These are phyloP conservation scores for Colletotrichum melonis DNA, from an alignment of 2,329 filamentous ascomycete species.

Conservation along the genomic window DNA sequence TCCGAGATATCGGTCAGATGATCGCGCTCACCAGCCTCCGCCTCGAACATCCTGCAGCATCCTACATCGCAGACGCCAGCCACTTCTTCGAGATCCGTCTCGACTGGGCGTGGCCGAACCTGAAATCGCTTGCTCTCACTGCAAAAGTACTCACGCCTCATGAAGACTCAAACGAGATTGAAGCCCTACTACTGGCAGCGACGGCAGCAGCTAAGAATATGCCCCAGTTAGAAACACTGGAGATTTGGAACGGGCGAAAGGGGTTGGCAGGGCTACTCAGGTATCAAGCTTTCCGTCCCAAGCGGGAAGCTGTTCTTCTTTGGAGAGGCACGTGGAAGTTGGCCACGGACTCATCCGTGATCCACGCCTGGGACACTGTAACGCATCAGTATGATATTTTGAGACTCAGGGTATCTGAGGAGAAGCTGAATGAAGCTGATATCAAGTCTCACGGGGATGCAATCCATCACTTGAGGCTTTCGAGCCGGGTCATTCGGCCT, in stretches of 20 bases:
- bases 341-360: constrained; percentile 37
- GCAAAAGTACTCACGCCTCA: constrained; percentile 42
- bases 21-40: constrained; percentile 38
- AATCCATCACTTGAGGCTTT: constrained; percentile 44
- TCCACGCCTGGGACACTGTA: constrained; percentile 44
- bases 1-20: constrained; percentile 35
- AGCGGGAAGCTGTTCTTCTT: constrained; percentile 38
- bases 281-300: constrained; percentile 38
- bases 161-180: constrained; percentile 37
- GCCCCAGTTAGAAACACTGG: constrained; percentile 46
- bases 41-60: constrained; percentile 42
- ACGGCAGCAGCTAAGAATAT: constrained; percentile 43
- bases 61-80: constrained; percentile 42
- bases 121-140: constrained; percentile 46
- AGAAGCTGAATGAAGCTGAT: constrained; percentile 39
- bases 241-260: constrained; percentile 48
- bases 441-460: constrained; percentile 47
- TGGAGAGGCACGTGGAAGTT: constrained; percentile 46
- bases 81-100: constrained; percentile 43
- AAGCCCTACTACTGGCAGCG: constrained; percentile 41
- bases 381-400: constrained; percentile 36
- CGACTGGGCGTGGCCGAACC: constrained; percentile 43
- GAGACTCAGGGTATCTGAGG: constrained; percentile 37
- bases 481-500: constrained; percentile 43
- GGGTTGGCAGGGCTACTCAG: constrained; percentile 45